Evolutionary conservation across 1,139 yeast genomes (phyloP), one percentile per base, ranked within the genome.

Genomic region (Candida tropicalis): DNA sequence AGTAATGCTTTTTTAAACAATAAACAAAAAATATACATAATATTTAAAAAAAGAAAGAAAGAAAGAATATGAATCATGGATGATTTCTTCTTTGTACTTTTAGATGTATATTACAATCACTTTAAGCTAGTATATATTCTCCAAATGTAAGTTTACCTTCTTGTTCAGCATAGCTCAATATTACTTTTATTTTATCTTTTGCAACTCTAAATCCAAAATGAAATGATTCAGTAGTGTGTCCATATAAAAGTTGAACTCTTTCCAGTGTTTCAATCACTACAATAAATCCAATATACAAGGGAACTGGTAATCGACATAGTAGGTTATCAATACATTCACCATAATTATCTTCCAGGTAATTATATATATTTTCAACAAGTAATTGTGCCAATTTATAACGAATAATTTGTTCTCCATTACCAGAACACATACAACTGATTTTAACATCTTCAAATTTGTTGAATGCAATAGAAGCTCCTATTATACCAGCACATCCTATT

Each of bases 381-480:
- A 48, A 47, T 31, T 65, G 54, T 0, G 81, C 73, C 28, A 77
- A 52, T 38, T 66, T 69, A 67, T 70, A 60, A 43, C 58, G 59
- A 2, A 76, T 61, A 17, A 78, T 76, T 47, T 77, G 80, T 52
- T 78, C 84, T 1, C 84, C 84, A 50, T 73, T 76, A 2, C 84
- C 84, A 41, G 81, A 75, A 55, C 81, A 74, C 69, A 75, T 63
- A 39, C 77, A 68, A 37, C 66, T 56, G 1, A 75, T 54, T 23
- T 59, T 58, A 16, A 46, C 40, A 2, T 51, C 52, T 15, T 7
- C 36, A 2, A 51, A 50, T 22, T 42, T 42, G 5, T 22, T 47
- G 25, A 52, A 54, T 39, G 65, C 78, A 13, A 71, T 59, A 0
- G 77, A 76, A 3, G 76, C 63, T 1, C 83, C 82, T 1, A 70